These are phyloP conservation scores for Tremellales sp. DNA, from an alignment of 1,284 basidiomycete species.

Conservation along the genomic window DNA sequence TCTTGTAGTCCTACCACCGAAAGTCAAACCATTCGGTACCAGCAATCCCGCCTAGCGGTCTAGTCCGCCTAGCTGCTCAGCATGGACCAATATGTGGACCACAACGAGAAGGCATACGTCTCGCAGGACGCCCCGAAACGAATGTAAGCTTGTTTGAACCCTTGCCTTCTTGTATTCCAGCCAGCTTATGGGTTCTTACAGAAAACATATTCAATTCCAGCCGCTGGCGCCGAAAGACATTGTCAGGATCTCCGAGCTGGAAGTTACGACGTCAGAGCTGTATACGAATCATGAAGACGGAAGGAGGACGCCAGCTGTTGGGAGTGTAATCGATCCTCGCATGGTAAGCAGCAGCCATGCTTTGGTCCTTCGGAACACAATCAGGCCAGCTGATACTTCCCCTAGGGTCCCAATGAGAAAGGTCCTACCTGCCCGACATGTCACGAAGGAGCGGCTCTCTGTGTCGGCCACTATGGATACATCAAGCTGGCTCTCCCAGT, in stretches of 20 bases:
- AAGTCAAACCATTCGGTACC: too few species aligned
- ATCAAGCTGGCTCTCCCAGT: constrained; percentile 95
- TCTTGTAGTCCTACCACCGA: too few species aligned
- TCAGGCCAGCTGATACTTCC: not conserved
- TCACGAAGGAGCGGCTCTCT: constrained; percentile 85
- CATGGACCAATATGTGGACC: constrained; percentile 18
- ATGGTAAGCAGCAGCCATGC: constrained; percentile 55
- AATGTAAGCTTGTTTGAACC: constrained; percentile 59
- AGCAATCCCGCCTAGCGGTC: too few species aligned
- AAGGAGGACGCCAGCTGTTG: constrained; percentile 66
- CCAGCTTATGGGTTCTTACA: constrained; percentile 39
- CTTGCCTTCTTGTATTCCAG: not conserved
- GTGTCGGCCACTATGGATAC: constrained; percentile 96
- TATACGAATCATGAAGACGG: constrained; percentile 60
- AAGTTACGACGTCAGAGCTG: constrained; percentile 84
- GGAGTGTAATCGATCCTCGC: constrained; percentile 85
- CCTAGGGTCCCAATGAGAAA: constrained; percentile 92
- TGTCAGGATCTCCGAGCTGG: constrained; percentile 88
- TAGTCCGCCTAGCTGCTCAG: too few species aligned
- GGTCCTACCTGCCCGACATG: constrained; percentile 90
- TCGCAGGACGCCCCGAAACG: constrained; percentile 84
- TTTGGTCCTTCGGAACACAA: not conserved
- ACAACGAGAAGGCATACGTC: constrained; percentile 68
- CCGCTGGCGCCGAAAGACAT: constrained; percentile 87
- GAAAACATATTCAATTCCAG: constrained; percentile 91